Conservation (phyloP, 2,329 filamentous ascomycete genomes). For the Curvularia spicifera region DNA sequence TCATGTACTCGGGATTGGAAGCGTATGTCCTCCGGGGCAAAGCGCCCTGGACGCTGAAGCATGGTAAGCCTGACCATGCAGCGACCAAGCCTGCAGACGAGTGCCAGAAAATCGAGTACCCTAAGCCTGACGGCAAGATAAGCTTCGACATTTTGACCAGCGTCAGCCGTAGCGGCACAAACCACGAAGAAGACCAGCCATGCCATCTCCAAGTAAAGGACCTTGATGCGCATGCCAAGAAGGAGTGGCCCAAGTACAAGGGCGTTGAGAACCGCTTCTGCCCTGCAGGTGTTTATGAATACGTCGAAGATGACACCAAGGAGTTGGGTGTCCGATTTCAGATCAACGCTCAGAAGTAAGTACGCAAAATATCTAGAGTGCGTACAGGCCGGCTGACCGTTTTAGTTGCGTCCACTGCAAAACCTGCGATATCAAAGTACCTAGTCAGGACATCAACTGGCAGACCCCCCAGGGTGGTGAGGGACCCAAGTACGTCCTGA, state of each 20-base stretch:
- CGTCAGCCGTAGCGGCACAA: constrained; percentile 93
- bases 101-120: constrained; percentile 90
- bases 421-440: constrained; percentile 98
- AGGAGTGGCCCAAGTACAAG: constrained; percentile 85
- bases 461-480: constrained; percentile 90
- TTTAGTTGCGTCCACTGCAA: constrained; percentile 97
- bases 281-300: constrained; percentile 96
- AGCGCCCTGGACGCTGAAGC: constrained; percentile 89
- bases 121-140: constrained; percentile 94
- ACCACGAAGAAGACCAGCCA: constrained; percentile 98
- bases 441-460: constrained; percentile 93
- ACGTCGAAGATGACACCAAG: constrained; percentile 89
- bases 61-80: constrained; percentile 77
- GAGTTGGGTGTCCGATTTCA: constrained; percentile 91
- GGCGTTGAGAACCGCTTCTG: constrained; percentile 97
- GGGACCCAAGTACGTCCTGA: constrained; percentile 70
- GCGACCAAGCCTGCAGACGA: constrained; percentile 80
- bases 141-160: constrained; percentile 96
- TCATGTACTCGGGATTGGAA: constrained; percentile 92
- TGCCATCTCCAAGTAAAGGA: constrained; percentile 94
- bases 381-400: constrained; percentile 33
- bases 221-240: constrained; percentile 87
- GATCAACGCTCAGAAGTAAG: constrained; percentile 97
- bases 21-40: constrained; percentile 85
- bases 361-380: constrained; percentile 31